Base-by-base conservation (phyloP, 1,284 basidiomycete genomes). In the Phellinidium pouzarii region DNA sequence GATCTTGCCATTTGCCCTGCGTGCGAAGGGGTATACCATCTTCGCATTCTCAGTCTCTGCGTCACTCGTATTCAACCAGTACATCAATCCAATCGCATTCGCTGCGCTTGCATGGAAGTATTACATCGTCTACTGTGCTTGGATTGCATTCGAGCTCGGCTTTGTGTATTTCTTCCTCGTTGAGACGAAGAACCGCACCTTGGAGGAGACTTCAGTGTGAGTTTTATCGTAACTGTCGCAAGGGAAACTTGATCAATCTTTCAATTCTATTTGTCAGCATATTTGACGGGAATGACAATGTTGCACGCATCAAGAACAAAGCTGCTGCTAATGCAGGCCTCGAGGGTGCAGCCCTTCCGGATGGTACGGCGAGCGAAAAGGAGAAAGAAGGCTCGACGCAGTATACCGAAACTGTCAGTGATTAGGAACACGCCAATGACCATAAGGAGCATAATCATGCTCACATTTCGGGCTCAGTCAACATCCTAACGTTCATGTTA, bases 61-160 rank as follows among this genome's bases (percentile, higher is more conserved):
- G 22, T 62, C 68, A 0, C 62, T 68, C 26, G 60, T 66, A 3
- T 69, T 72, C 65, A 74, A 73, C 58, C 70, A 73, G 58, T 74
- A 67, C 58, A 66, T 68, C 52, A 65, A 65, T 53, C 63, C 62
- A 1, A 58, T 64, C 34, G 63, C 64, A 60, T 58, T 64, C 14
- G 60, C 54, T 19, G 55, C 54, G 5, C 53, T 70, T 48, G 59
- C 53, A 12, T 70, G 68, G 68, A 67, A 62, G 46, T 72, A 70
- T 52, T 65, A 62, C 48, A 50, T 61, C 48, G 58, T 63, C 40
- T 66, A 65, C 56, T 56, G 57, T 44, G 54, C 54, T n/a, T 64
- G 63, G 59, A 56, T 65, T 26, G 57, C 64, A 31, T 63, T 67
- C 58, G 69, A 70, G 59, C 60, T 70, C 50, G 64, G 68, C 43